Percentiles rank a stretch among this genome's conserved stretches.
These are phyloP conservation scores for Rhizophagus prolifer DNA, from an alignment of 192 early-diverging fungal genomes.

Conservation along the genomic window DNA sequence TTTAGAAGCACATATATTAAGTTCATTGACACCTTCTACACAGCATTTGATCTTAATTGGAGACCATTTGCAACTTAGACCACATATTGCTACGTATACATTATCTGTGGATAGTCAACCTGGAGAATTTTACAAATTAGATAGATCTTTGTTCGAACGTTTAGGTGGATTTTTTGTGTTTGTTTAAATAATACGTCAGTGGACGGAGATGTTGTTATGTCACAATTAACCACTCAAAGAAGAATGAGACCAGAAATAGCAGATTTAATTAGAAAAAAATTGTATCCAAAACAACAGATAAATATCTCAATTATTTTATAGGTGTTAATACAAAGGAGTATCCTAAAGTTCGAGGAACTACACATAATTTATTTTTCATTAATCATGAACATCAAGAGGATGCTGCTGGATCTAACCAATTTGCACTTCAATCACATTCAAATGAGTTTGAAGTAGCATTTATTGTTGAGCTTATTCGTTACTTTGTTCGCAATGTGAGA, in stretches of 20 bases:
- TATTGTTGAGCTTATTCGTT: slow-evolving; percentile 38
- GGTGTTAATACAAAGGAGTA: slow-evolving; percentile 24
- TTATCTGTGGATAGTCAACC: background rate
- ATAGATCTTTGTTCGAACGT: slow-evolving; percentile 53
- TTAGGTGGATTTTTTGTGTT: background rate
- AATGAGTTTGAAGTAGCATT: slow-evolving; percentile 53
- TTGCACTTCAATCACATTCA: slow-evolving; percentile 47
- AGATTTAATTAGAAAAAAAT: slow-evolving; percentile 43
- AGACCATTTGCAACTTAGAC: slow-evolving; percentile 21
- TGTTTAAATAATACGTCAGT: background rate
- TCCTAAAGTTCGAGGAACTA: slow-evolving; percentile 45
- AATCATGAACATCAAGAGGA: slow-evolving; percentile 49
- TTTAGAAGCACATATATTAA: slow-evolving; percentile 54
- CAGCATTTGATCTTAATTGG: slow-evolving; percentile 58
- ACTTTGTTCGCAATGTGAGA: slow-evolving; percentile 44
- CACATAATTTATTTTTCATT: slow-evolving; percentile 48
- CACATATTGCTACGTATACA: slow-evolving; percentile 3
- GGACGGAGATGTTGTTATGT: background rate
- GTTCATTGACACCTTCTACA: slow-evolving; percentile 43
- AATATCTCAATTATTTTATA: background rate
- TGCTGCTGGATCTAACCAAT: slow-evolving; percentile 26
- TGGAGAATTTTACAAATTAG: slow-evolving; percentile 40
- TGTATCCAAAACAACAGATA: slow-evolving; percentile 37
- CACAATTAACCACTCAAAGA: slow-evolving; percentile 35
- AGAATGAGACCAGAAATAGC: slow-evolving; percentile 54